Base-by-base conservation (phyloP, 192 early-diverging fungal species). In the Backusella westeae region DNA sequence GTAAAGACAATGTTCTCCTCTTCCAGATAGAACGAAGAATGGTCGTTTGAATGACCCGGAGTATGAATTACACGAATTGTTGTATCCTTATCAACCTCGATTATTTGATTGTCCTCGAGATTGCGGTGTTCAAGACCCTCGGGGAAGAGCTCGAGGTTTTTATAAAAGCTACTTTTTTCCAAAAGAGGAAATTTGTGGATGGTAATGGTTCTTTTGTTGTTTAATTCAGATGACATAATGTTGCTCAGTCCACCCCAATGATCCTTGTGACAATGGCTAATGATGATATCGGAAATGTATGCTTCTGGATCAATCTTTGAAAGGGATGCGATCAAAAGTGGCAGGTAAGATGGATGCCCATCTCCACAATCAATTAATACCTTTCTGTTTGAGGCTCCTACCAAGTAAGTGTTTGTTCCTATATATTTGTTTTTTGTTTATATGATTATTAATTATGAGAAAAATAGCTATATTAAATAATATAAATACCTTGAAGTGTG, bases 331-430 rank as follows among this genome's bases (percentile, higher is more conserved):
- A 78, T 80, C 9, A 96, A 83, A n/a, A 91, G 69, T 0, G 83
- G 80, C 34, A 89, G 79, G 77, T 93, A 97, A 9, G 82, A 90
- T 1, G 91, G 84, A 42, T 90, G 81, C 10, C 96, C 94, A 38
- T 93, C 92, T 44, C 94, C 94, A 6, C 91, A 90, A 74, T 95
- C 96, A 0, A 97, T 80, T 4, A 97, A 84, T 1, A 94, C 66
- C 35, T 93, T 90, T 38, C 83, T 80, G 19, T 77, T 34, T 1
- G 95, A 95, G 7, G 81, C 79, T 12, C 96, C 96, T 44, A 97
- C 84, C 19, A 97, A 36, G 67, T 96, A 97, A 0, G 92, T 95
- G 77, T 97, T 97, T 69, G 96, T 96, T 34, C 88, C 89, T 91
- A 53, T 14, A 26, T 63, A 0, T 49, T 49, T 49, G 4, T 49